Percentiles rank a stretch among this genome's conserved stretches.
Evolutionary conservation across 768 basidiomycete genomes (phyloP).

Genomic region (Leccinum subtestaceum): DNA sequence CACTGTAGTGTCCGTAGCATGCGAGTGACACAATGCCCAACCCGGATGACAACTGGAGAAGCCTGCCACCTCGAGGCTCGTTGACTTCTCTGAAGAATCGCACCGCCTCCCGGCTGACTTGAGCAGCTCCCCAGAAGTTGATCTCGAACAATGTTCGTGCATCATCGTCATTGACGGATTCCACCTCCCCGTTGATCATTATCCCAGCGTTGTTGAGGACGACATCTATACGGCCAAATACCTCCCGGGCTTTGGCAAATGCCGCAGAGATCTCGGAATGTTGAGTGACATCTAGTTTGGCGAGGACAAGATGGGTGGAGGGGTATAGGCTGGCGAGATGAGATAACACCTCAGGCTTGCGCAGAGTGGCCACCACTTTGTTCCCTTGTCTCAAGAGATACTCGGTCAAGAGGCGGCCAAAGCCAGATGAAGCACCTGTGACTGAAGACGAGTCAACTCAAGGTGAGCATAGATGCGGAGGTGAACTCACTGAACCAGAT

Average conservation of each 20-base stretch:
- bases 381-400: constrained; percentile 34
- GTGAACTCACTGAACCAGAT: constrained; percentile 12
- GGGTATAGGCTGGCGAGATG: constrained; percentile 29
- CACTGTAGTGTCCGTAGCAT: constrained; percentile 23
- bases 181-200: constrained; percentile 31
- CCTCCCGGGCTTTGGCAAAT: constrained; percentile 28
- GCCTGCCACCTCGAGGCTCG: constrained; percentile 32
- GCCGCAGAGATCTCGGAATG: constrained; percentile 24
- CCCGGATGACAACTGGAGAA: constrained; percentile 36
- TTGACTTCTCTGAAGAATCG: constrained; percentile 37
- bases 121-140: constrained; percentile 33
- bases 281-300: constrained; percentile 34
- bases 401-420: constrained; percentile 35
- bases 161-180: constrained; percentile 30
- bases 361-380: constrained; percentile 42
- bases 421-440: not conserved
- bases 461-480: not conserved
- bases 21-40: constrained; percentile 15
- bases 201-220: constrained; percentile 40
- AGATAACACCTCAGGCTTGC: constrained; percentile 35
- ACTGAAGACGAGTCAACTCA: not conserved
- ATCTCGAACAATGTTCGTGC: constrained; percentile 39
- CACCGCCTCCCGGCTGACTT: constrained; percentile 33
- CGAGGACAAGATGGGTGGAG: constrained; percentile 17
- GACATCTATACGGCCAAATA: constrained; percentile 37